Conservation (phyloP, 768 basidiomycete genomes). For the Scleroderma bovista region DNA sequence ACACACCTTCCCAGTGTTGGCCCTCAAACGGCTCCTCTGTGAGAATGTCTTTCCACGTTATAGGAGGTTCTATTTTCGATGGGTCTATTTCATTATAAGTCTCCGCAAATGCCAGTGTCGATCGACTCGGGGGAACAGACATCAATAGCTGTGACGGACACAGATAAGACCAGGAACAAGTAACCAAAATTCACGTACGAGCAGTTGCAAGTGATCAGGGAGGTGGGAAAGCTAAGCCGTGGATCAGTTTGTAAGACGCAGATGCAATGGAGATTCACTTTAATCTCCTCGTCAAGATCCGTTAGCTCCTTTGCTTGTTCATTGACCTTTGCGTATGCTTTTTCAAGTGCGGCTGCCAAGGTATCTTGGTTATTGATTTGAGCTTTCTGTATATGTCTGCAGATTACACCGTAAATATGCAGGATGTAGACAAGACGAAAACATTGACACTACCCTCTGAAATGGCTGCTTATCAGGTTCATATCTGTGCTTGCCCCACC, state of each 20-base stretch:
- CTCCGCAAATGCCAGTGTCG: constrained; percentile 51
- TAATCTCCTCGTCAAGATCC: constrained; percentile 64
- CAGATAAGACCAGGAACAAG: not conserved
- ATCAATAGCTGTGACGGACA: constrained; percentile 43
- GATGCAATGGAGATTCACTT: constrained; percentile 32
- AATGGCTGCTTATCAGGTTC: constrained; percentile 44
- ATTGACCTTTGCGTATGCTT: constrained; percentile 49
- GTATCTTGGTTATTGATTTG: constrained; percentile 59
- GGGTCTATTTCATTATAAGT: constrained; percentile 39
- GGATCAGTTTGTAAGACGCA: constrained; percentile 2
- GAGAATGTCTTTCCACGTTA: constrained; percentile 79
- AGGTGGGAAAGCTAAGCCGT: constrained; percentile 45
- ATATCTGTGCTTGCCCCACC: constrained; percentile 55
- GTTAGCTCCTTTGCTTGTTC: constrained; percentile 40
- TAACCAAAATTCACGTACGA: constrained; percentile 40
- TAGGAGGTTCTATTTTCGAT: constrained; percentile 23
- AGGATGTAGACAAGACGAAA: constrained; percentile 1
- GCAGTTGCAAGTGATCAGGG: constrained; percentile 67
- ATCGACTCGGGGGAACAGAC: constrained; percentile 44
- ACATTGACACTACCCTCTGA: constrained; percentile 42
- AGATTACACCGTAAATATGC: constrained; percentile 9
- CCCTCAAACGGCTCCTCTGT: constrained; percentile 82
- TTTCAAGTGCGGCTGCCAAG: constrained; percentile 55
- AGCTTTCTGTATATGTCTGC: constrained; percentile 61
- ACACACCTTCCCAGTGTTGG: constrained; percentile 79